A percentile compares a stretch with the other conserved stretches of the same genome.
phyloP scores from a whole-genome alignment of 2,329 filamentous ascomycete species.

The Fusarium sp. region DNA sequence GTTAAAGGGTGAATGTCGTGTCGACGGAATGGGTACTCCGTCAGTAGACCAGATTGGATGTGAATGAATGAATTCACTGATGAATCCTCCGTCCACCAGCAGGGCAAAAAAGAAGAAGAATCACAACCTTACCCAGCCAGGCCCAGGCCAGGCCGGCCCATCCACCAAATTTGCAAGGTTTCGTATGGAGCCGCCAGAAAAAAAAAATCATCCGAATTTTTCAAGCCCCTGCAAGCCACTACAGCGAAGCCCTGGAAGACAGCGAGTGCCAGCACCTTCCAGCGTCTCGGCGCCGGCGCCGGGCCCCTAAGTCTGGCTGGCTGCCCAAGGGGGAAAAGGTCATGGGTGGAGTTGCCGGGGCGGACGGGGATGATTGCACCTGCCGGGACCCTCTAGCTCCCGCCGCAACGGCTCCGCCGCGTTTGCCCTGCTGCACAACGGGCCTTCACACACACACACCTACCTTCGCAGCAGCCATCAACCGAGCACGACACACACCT shows the following conservation, averaged over 20 bases:
- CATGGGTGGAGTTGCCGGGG: conserved; percentile 7
- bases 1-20: conserved; percentile 3
- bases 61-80: conserved; percentile 32
- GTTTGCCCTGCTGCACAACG: conserved; percentile 7
- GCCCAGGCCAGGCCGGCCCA: neutral
- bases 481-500: conserved; percentile 31
- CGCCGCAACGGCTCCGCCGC: conserved; percentile 13
- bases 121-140: neutral
- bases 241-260: conserved; percentile 13
- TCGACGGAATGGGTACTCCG: neutral
- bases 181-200: conserved; percentile 22
- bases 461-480: neutral
- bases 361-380: conserved; percentile 32
- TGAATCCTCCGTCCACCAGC: neutral
- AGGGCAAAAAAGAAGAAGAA: neutral
- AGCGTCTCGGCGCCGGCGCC: conserved; percentile 29
- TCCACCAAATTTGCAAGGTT: conserved; percentile 12
- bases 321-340: neutral
- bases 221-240: conserved; percentile 30
- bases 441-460: too few species aligned
- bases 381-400: conserved; percentile 28
- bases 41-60: conserved; percentile 6
- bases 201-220: conserved; percentile 19
- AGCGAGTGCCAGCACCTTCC: conserved; percentile 14
- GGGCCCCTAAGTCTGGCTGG: neutral